Evolutionary conservation across 257 asterid species (phyloP), one percentile per base, ranked within the genome.

Genomic region (Lantana camara): DNA sequence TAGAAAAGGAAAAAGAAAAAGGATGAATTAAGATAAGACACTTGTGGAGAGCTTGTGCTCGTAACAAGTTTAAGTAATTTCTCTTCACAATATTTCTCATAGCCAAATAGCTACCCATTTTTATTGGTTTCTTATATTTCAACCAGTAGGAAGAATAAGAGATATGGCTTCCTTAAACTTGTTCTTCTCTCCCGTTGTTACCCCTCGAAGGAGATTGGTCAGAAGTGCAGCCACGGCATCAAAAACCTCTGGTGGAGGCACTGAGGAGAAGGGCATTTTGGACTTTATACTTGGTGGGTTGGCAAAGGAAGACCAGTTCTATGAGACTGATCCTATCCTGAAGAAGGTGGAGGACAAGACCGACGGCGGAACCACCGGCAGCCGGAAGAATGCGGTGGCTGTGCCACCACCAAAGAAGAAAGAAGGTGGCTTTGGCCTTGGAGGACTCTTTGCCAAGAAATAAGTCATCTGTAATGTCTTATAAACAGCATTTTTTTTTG

Each of bases 291-390:
- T 86, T 2, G 96, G 95, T 7, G 77, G 65, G 1, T 42, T 91
- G 14, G 34, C 70, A 19, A 91, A 91, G 78, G 61, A 79, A 67
- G 98, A 91, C 13, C 98, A 91, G 78, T 71, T 91, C 57, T 80
- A 84, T 66, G 98, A 91, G 77, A 85, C 89, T 38, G 96, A 91
- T 57, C 98, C 98, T 8, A 76, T 91, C 74, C 71, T 91, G 87
- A 71, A 76, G 72, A 86, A 80, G 72, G 88, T 77, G 44, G 98
- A 91, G 70, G 90, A 49, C 10, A 77, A 78, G 75, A 64, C 54
- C 41, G 72, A 69, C 63, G 67, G 51, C 55, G 44, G 52, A 64
- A 57, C 60, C 41, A 64, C 73, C 37, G 30, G 50, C n/a, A 50
- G 80, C 20, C 58, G 85, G 42, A 83, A 57, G 84, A 74, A 49